Percentiles rank a stretch among this genome's conserved stretches.
These are phyloP conservation scores for Osmozyma mogii DNA, from an alignment of 805 yeast species.

Conservation along the genomic window DNA sequence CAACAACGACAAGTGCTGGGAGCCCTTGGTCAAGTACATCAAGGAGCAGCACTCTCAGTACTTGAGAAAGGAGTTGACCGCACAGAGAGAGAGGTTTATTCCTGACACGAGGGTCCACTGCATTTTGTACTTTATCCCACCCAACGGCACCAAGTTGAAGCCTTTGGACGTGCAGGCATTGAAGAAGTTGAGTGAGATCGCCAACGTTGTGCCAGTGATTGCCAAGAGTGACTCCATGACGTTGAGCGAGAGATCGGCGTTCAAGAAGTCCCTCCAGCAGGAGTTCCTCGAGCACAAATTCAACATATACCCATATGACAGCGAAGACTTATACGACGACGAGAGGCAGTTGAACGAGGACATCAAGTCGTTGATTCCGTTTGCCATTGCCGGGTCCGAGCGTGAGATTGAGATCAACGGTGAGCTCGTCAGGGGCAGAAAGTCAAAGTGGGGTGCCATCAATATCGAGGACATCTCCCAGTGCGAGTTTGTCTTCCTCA, in stretches of 20 bases:
- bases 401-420: conserved; percentile 69
- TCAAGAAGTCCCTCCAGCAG: conserved; percentile 67
- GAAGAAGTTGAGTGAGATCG: conserved; percentile 77
- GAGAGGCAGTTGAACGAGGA: conserved; percentile 68
- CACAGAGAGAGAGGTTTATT: conserved; percentile 78
- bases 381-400: conserved; percentile 92
- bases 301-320: conserved; percentile 78
- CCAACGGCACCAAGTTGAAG: conserved; percentile 77
- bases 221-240: conserved; percentile 92
- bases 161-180: conserved; percentile 77
- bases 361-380: conserved; percentile 72
- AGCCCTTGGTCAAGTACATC: conserved; percentile 86
- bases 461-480: conserved; percentile 92
- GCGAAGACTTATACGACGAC: conserved; percentile 59
- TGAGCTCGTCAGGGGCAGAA: conserved; percentile 77
- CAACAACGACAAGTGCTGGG: conserved; percentile 94
- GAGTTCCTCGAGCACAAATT: conserved; percentile 70
- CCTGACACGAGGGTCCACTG: conserved; percentile 91
- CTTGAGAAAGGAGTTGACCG: conserved; percentile 88
- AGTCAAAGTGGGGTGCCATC: conserved; percentile 89
- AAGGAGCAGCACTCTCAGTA: conserved; percentile 92
- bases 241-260: conserved; percentile 68
- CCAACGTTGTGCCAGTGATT: conserved; percentile 91
- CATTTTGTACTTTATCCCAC: conserved; percentile 71
- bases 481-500: conserved; percentile 89